Evolutionary conservation across 306 rosid genomes (phyloP), one percentile per base, ranked within the genome.

Genomic region (Aeschynomene evenia): DNA sequence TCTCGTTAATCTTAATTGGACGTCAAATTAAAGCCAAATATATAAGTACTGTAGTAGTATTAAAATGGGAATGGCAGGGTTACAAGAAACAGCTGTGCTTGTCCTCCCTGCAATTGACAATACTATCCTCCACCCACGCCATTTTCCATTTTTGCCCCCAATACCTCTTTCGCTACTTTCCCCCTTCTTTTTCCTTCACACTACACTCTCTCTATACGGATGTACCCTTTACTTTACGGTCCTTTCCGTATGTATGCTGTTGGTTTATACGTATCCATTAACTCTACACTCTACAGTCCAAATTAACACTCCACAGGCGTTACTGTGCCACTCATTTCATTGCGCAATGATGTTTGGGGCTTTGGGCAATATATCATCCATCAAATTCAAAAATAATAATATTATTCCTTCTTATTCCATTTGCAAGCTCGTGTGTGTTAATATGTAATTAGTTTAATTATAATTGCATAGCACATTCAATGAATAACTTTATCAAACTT

Each of bases 81-180:
- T 16, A 12, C 72, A 65, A 39, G 36, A 16, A 66, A 37, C 81
- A 79, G 86, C 83, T 70, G 86, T 74, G 37, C 37, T 16, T 75
- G 81, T 66, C 76, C 37, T 78, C 5, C 20, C 24, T 0, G n/a
- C 14, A 56, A 77, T 72, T 77, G 72, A 81, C 85, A 36, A 20
- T 68, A 24, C 2, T 69, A 12, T 29, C 85, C 76, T 66, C 18
- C 7, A 23, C 26, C 49, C n/a, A 8, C 51, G 0, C 3, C 23
- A 14, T 9, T 6, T 21, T 21, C 24, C 15, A 45, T n/a, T 45
- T 45, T 45, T 45, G 9, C 14, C 21, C 21, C 43, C 18, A 1
- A 31, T 2, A 15, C 1, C 18, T 15, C 31, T 19, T 59, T 31
- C 29, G 57, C 56, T 1, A 19, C 19, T 16, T 14, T 45, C 4